phyloP scores from a whole-genome alignment of 805 yeast genomes.

The Torulaspora microellipsoides region DNA sequence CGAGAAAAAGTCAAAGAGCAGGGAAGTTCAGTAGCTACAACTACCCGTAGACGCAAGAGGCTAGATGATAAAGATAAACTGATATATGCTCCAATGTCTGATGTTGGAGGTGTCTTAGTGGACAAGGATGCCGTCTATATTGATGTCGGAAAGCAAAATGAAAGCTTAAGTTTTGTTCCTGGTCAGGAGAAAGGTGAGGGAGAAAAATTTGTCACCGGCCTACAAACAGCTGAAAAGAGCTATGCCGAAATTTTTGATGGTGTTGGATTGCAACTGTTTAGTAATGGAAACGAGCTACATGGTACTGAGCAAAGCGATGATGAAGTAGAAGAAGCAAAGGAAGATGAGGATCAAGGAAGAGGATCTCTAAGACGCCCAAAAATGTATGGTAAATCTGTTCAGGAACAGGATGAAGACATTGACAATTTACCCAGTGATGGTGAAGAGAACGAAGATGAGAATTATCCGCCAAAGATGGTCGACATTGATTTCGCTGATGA shows the following conservation, averaged over 20 bases:
- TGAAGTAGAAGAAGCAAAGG: conserved; percentile 36
- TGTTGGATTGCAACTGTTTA: conserved; percentile 72
- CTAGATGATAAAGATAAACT: conserved; percentile 91
- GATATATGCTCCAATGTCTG: conserved; percentile 98
- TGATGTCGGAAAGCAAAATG: conserved; percentile 42
- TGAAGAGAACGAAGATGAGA: conserved; percentile 42
- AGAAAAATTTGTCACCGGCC: conserved; percentile 74
- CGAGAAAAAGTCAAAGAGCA: conserved; percentile 69
- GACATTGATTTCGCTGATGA: conserved; percentile 45
- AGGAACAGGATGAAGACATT: conserved; percentile 43
- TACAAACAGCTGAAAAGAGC: conserved; percentile 65
- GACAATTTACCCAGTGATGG: conserved; percentile 43
- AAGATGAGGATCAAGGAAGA: conserved; percentile 55
- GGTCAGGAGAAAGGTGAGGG: conserved; percentile 78
- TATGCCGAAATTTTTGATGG: conserved; percentile 56
- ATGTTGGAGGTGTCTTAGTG: conserved; percentile 96
- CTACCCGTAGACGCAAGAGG: conserved; percentile 81
- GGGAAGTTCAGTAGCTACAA: conserved; percentile 49
- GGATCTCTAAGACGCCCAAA: conserved; percentile 56
- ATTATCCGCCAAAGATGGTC: conserved; percentile 41
- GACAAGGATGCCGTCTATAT: conserved; percentile 97
- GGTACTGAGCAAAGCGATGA: conserved; percentile 40
- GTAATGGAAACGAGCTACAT: conserved; percentile 50
- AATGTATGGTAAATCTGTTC: conserved; percentile 49
- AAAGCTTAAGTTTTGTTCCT: conserved; percentile 45